phyloP scores from a whole-genome alignment of 2,329 filamentous ascomycete species.

The Colletotrichum shisoi region DNA sequence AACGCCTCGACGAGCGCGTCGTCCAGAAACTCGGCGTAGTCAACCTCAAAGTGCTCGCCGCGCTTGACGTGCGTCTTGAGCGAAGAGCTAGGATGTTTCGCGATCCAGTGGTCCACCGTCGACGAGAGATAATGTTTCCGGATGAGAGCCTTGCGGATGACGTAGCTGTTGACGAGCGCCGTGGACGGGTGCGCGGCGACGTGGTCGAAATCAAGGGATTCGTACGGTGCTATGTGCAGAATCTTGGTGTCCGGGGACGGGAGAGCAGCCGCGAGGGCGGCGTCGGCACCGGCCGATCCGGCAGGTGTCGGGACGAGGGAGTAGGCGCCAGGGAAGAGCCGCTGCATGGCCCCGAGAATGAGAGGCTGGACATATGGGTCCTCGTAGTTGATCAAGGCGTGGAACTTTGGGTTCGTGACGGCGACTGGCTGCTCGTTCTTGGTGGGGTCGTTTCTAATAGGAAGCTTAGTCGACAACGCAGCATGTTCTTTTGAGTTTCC shows the following conservation, averaged over 20 bases:
- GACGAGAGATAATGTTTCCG: constrained; percentile 91
- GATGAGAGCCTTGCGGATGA: constrained; percentile 95
- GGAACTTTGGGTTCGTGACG: constrained; percentile 45
- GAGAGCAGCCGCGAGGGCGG: constrained; percentile 51
- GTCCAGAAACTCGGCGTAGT: constrained; percentile 96
- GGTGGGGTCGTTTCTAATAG: constrained; percentile 18
- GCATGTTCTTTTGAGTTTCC: neutral
- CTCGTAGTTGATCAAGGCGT: constrained; percentile 83
- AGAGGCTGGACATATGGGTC: constrained; percentile 90
- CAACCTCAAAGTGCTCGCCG: constrained; percentile 87
- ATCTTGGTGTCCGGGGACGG: constrained; percentile 54
- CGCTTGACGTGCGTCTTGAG: constrained; percentile 76
- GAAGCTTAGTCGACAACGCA: constrained; percentile 25
- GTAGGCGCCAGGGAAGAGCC: constrained; percentile 63
- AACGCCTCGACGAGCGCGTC: constrained; percentile 91
- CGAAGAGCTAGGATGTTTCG: constrained; percentile 78
- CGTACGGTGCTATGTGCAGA: constrained; percentile 86
- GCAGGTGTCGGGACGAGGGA: constrained; percentile 63
- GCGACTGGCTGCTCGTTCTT: constrained; percentile 45
- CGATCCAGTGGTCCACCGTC: constrained; percentile 84
- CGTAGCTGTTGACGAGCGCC: constrained; percentile 83
- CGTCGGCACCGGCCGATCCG: constrained; percentile 42
- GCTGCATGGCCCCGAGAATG: constrained; percentile 74
- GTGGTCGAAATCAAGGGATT: constrained; percentile 84
- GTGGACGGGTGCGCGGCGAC: constrained; percentile 68